Evolutionary conservation across 225 moss, liverwort and hornwort genomes (phyloP).

Genomic region (Pleurozium schreberi): DNA sequence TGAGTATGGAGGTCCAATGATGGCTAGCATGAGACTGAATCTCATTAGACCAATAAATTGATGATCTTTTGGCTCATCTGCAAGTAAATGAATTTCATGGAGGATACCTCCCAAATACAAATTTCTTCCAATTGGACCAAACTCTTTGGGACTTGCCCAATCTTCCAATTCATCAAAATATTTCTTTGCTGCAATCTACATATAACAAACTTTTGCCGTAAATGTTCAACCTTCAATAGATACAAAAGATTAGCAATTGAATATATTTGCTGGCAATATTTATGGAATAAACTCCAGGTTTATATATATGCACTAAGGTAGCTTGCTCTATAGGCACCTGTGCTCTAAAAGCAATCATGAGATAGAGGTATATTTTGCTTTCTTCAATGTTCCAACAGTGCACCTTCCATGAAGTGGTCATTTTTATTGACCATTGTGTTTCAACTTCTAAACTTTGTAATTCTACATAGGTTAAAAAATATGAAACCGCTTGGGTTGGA

Average conservation of each 20-base stretch:
- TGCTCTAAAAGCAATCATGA: no score
- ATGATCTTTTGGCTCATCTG: constrained; percentile 27
- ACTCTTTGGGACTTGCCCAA: constrained; percentile 18
- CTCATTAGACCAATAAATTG: constrained; percentile 30
- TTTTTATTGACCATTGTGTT: no score
- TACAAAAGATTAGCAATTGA: background rate
- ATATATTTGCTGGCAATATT: background rate
- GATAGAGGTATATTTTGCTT: no score
- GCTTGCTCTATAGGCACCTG: no score
- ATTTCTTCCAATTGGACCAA: constrained; percentile 55
- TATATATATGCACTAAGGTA: background rate
- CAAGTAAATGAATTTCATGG: constrained; percentile 61
- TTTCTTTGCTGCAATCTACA: constrained; percentile 7
- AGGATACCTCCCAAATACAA: constrained; percentile 33
- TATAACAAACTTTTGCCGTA: no score
- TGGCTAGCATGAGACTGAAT: constrained; percentile 66
- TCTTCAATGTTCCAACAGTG: no score
- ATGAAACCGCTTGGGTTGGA: no score
- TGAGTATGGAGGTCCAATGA: constrained; percentile 58
- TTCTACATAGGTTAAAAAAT: no score
- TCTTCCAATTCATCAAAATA: constrained; percentile 31
- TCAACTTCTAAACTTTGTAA: no score
- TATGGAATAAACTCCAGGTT: rapidly evolving
- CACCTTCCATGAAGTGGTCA: no score
- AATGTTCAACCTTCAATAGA: background rate